Evolutionary conservation across 148 eudicot genomes (phyloP).

Genomic region (Simmondsia chinensis): DNA sequence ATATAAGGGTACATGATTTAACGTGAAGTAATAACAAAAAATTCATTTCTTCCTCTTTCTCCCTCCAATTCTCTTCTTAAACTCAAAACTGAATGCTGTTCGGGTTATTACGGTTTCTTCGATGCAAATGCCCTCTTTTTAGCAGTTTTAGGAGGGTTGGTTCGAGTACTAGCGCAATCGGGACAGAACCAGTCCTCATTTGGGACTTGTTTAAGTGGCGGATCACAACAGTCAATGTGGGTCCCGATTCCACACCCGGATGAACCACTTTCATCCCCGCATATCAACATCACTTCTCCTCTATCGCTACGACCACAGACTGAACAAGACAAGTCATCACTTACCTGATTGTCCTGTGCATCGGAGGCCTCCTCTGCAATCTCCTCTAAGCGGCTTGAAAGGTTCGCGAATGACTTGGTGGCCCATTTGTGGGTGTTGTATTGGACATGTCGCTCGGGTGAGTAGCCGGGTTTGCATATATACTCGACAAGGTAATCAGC

Average conservation of each 20-base stretch:
- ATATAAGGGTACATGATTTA: too few relatives aligned
- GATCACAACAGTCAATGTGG: constrained; percentile 78
- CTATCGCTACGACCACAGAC: constrained; percentile 61
- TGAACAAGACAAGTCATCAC: constrained; percentile 41
- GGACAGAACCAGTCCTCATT: constrained; percentile 87
- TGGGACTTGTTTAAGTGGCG: constrained; percentile 65
- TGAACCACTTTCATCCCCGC: constrained; percentile 64
- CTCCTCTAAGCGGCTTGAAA: constrained; percentile 36
- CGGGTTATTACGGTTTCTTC: too few relatives aligned
- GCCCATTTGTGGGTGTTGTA: constrained; percentile 77
- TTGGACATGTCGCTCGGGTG: constrained; percentile 73
- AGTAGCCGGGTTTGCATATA: constrained; percentile 82
- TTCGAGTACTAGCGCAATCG: constrained; percentile 23
- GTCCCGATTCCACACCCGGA: constrained; percentile 74
- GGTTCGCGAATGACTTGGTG: constrained; percentile 49
- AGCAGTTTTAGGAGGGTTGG: constrained; percentile 6
- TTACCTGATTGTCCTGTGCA: constrained; percentile 24
- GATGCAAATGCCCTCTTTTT: constrained; percentile 16
- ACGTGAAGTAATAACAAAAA: too few relatives aligned
- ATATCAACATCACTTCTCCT: constrained; percentile 80
- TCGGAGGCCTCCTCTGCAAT: constrained; percentile 20
- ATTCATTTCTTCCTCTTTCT: too few relatives aligned
- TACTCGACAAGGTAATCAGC: constrained; percentile 92
- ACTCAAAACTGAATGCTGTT: too few relatives aligned
- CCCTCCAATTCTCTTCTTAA: too few relatives aligned